Base-by-base conservation (phyloP, 2,329 filamentous ascomycete species). In the Tolypocladium pustulatum region DNA sequence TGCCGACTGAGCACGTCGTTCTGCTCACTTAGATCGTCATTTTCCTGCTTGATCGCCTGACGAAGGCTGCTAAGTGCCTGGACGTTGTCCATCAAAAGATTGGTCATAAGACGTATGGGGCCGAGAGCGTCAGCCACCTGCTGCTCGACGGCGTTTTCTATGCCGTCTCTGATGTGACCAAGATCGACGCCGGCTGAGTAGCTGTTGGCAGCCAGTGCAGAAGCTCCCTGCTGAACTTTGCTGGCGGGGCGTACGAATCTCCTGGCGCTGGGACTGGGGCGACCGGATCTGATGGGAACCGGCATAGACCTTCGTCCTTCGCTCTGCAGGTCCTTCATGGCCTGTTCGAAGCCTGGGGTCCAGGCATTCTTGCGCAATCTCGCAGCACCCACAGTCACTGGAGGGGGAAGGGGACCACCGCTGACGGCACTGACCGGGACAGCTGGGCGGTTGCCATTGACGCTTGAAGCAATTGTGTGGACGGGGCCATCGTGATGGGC, bases 61-160 rank as follows among this genome's bases (percentile, higher is more conserved):
- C 49, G 30, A 22, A 53, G 34, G 20, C 49, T 53, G 13, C 49
- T 30, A n/a, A 53, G 49, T 12, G 49, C 49, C 30, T 53, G 25
- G 36, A 57, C 41, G 9, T 25, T 38, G 22, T 46, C n/a, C n/a
- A 25, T 62, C 57, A 68, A 54, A 25, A 57, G 57, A 46, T 52
- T 60, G 9, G 68, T 56, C 10, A 71, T 69, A 25, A 71, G 54
- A 3, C 69, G 64, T 12, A 73, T 58, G 3, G 70, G 71, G 0
- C 62, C 62, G 8, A 69, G 64, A 0, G 71, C 72, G 38, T 70
- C 68, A 0, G 68, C 63, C 34, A 73, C 56, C 36, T 66, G 12
- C n/a, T 69, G 64, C 34, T 73, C 71, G 0, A 71, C 69, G 2
- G 60, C 63, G 1, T 69, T 61, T 43, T 72, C 71, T 15, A 73